phyloP scores from a whole-genome alignment of 192 early-diverging fungal species.

The Gryganskiella cystojenkinii region DNA sequence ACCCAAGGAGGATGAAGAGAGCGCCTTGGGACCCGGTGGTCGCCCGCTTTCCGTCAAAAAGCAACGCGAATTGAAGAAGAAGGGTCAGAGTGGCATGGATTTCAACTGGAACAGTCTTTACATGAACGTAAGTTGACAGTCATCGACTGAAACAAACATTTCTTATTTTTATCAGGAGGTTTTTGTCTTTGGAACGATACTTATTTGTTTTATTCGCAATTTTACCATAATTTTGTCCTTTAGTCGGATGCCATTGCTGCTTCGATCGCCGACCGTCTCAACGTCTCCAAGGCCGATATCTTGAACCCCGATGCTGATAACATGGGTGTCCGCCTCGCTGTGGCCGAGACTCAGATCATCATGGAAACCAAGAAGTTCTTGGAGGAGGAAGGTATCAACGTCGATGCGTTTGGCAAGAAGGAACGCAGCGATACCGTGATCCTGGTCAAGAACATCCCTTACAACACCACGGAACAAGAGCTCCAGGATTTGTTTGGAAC shows the following conservation, averaged over 20 bases:
- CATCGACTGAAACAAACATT: neutral
- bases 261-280: constrained; percentile 94
- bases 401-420: constrained; percentile 83
- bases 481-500: constrained; percentile 84
- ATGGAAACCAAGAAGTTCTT: constrained; percentile 94
- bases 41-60: constrained; percentile 79
- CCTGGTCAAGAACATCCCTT: constrained; percentile 96
- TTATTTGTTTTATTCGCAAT: neutral
- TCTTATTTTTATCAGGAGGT: neutral
- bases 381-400: constrained; percentile 72
- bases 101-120: constrained; percentile 98
- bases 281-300: constrained; percentile 91
- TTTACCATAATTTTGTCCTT: neutral
- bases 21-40: constrained; percentile 55
- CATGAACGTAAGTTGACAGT: constrained; percentile 79
- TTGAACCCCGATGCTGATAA: constrained; percentile 88
- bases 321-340: constrained; percentile 92
- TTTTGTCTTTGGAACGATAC: neutral
- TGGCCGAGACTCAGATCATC: constrained; percentile 98
- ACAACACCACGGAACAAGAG: constrained; percentile 83
- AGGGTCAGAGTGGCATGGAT: constrained; percentile 80
- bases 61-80: constrained; percentile 84
- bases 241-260: constrained; percentile 92
- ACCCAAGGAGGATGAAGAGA: constrained; percentile 65
- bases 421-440: constrained; percentile 91